Conservation (phyloP, 306 rosid species). For the Medicago arabica region DNA sequence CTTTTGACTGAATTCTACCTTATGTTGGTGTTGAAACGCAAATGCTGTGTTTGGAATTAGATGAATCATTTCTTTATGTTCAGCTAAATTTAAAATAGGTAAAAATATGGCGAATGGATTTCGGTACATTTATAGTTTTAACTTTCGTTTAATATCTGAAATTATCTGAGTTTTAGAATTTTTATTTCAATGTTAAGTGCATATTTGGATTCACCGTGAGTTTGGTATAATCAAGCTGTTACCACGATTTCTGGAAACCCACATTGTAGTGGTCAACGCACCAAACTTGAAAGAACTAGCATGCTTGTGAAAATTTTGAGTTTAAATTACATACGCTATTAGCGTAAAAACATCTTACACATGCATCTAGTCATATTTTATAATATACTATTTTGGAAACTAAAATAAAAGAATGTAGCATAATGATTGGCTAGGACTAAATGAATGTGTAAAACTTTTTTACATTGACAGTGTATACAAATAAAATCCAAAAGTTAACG, state of each 20-base stretch:
- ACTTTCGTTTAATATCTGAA: constrained; percentile 4
- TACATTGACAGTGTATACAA: not conserved
- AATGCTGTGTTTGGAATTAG: constrained; percentile 27
- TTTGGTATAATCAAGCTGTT: too few relatives aligned
- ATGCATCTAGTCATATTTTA: not conserved
- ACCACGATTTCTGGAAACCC: too few relatives aligned
- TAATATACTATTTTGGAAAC: not conserved
- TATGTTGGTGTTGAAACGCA: constrained; percentile 6
- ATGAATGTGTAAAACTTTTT: not conserved
- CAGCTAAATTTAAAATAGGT: not conserved
- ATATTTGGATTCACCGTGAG: too few relatives aligned
- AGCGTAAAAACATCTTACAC: too few relatives aligned
- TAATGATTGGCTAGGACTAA: too few relatives aligned
- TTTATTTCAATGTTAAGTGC: not conserved
- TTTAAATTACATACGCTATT: not conserved
- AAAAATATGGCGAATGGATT: not conserved
- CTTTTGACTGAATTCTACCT: constrained; percentile 26
- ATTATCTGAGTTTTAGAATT: not conserved
- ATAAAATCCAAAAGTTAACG: too few relatives aligned
- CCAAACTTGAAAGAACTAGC: not conserved
- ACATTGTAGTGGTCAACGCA: too few relatives aligned
- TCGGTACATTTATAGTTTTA: not conserved
- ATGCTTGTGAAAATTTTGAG: too few relatives aligned
- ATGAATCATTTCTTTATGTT: constrained; percentile 12
- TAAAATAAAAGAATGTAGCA: not conserved